Conservation (phyloP, 495 filamentous ascomycete species). For the Friedmanniomyces endolithicus region DNA sequence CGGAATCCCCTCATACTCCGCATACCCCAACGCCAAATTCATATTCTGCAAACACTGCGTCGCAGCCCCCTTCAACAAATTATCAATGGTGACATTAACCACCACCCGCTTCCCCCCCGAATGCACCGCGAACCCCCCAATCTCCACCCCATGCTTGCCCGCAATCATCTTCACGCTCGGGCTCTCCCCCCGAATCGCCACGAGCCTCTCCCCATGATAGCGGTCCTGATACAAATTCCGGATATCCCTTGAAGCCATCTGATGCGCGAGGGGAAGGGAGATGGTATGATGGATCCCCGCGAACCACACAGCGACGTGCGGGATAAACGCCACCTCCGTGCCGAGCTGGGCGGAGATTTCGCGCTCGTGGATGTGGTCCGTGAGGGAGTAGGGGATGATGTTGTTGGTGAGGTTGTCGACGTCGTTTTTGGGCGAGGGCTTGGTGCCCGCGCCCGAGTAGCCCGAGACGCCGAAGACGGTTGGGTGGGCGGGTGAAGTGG, state of each 20-base stretch:
- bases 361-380: slow-evolving; percentile 90
- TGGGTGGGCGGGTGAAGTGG: slow-evolving; percentile 49
- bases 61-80: slow-evolving; percentile 89
- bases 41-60: slow-evolving; percentile 97
- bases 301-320: slow-evolving; percentile 96
- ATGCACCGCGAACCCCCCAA: slow-evolving; percentile 90
- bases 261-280: slow-evolving; percentile 69
- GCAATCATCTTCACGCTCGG: slow-evolving; percentile 80
- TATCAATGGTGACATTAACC: slow-evolving; percentile 94
- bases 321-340: slow-evolving; percentile 69
- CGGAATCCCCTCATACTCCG: slow-evolving; percentile 85
- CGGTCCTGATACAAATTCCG: slow-evolving; percentile 90
- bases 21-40: slow-evolving; percentile 89
- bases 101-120: slow-evolving; percentile 79
- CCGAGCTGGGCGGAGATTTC: slow-evolving; percentile 78
- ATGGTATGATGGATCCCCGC: slow-evolving; percentile 90
- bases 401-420: slow-evolving; percentile 77
- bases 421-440: slow-evolving; percentile 92
- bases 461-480: slow-evolving; percentile 88
- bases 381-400: slow-evolving; percentile 84
- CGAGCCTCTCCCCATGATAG: slow-evolving; percentile 87
- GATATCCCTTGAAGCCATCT: slow-evolving; percentile 83
- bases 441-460: slow-evolving; percentile 93
- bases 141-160: slow-evolving; percentile 84
- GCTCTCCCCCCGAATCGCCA: slow-evolving; percentile 81